These are phyloP conservation scores for Coniosporium apollinis DNA, from an alignment of 495 filamentous ascomycete genomes.

Conservation along the genomic window DNA sequence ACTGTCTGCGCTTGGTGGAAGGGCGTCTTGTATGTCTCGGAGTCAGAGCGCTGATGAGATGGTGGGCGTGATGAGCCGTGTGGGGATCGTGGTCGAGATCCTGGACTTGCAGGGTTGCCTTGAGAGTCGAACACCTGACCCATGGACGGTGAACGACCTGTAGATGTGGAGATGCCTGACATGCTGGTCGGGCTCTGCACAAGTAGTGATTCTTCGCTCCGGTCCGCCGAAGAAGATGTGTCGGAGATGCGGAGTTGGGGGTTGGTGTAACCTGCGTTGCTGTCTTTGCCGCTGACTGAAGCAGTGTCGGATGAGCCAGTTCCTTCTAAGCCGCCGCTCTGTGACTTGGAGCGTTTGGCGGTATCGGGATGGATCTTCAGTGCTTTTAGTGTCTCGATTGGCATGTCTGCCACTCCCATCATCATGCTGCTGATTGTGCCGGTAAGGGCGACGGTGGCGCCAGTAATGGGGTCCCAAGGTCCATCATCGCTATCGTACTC, in stretches of 20 bases:
- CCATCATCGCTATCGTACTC: slow-evolving; percentile 29
- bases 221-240: not conserved
- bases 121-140: slow-evolving; percentile 2
- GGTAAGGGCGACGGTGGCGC: slow-evolving; percentile 47
- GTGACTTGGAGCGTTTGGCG: slow-evolving; percentile 1
- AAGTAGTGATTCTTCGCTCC: not conserved
- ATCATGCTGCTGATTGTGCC: slow-evolving; percentile 58
- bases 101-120: slow-evolving; percentile 2
- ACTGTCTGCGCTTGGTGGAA: slow-evolving; percentile 31
- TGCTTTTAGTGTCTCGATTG: slow-evolving; percentile 42
- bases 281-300: not conserved
- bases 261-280: not conserved
- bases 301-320: not conserved
- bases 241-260: not conserved
- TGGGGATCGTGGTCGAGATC: slow-evolving; percentile 7
- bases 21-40: slow-evolving; percentile 18
- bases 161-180: no score
- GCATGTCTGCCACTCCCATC: slow-evolving; percentile 72
- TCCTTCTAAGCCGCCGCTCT: not conserved
- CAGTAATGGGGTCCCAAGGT: slow-evolving; percentile 26
- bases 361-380: slow-evolving; percentile 33
- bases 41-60: slow-evolving; percentile 1
- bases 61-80: not conserved
- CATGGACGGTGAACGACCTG: slow-evolving; percentile 3
- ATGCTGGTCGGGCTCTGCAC: not conserved